Conservation (phyloP, 495 filamentous ascomycete species). For the Pyronema omphalodes region DNA sequence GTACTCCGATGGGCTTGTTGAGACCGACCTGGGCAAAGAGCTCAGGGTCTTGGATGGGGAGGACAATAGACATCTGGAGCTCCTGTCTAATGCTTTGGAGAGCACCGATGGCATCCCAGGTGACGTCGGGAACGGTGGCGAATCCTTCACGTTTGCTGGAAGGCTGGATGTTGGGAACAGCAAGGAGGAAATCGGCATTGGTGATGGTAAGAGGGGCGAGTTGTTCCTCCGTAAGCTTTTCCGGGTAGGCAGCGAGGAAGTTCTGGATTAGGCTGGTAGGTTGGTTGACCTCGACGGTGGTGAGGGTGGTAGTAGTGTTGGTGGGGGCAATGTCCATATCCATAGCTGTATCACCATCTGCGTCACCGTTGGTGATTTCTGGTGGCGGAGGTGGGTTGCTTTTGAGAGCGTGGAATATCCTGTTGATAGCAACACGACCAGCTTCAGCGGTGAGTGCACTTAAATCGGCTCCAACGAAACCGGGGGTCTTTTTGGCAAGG, state of each 20-base stretch:
- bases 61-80: constrained; percentile 72
- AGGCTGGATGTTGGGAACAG: constrained; percentile 72
- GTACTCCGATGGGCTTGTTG: constrained; percentile 69
- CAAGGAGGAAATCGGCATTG: constrained; percentile 47
- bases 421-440: constrained; percentile 45
- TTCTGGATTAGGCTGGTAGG: constrained; percentile 19
- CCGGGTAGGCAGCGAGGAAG: constrained; percentile 30
- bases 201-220: constrained; percentile 20
- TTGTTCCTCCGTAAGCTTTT: constrained; percentile 14
- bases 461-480: constrained; percentile 91
- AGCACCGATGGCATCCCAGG: constrained; percentile 84
- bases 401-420: constrained; percentile 32
- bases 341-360: constrained; percentile 6
- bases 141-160: constrained; percentile 93
- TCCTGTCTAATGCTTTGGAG: constrained; percentile 61
- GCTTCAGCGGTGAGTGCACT: constrained; percentile 62
- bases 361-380: background rate
- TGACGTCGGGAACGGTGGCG: constrained; percentile 90
- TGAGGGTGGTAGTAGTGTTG: background rate
- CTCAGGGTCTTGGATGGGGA: constrained; percentile 74
- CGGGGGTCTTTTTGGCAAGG: constrained; percentile 79
- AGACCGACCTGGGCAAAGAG: constrained; percentile 68
- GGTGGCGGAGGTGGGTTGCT: constrained; percentile 2
- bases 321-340: constrained; percentile 7
- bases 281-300: background rate